Evolutionary conservation across 1,284 basidiomycete genomes (phyloP), one percentile per base, ranked within the genome.

Genomic region (Ceratobasidium papillatum): DNA sequence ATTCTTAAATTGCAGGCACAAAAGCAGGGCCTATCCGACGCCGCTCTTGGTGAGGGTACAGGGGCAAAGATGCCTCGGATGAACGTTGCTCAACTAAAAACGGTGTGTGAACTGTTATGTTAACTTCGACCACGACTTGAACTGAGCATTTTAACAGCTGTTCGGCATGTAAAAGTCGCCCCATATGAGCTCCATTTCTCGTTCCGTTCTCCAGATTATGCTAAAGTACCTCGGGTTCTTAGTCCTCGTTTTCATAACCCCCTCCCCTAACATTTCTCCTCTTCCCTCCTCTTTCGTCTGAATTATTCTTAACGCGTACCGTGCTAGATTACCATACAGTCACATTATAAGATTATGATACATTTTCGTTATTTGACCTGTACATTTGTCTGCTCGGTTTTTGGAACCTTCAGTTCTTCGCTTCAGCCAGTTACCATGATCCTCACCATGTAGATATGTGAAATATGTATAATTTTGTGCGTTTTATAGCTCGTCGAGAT

Each of bases 1-100:
- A 89, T 91, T 86, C 82, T 91, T 51, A 81, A 83, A 36, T 81
- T 91, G 19, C 90, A 91, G 78, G 89, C 89, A 17, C 88, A 89
- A 12, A 91, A 91, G 81, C 83, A 83, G 52, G 86, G 87, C 86
- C 49, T 76, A 19, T 65, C 73, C 19, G 73, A 76, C 47, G 75
- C 75, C 1, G 75, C 75, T 9, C 62, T 76, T 19, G 75, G 75
- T 30, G 65, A 76, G 54, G 75, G 75, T 19, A 47, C 34, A 11
- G 73, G 69, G 9, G 59, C 73, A 32, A 69, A 59, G 49, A 74
- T 76, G 66, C 54, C 66, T 25, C n/a, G 52, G 25, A 69, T 69
- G 66, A 69, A 69, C 38, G 66, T 69, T 3, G 66, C 51, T 43
- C 66, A 69, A 32, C 22, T 69, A 52, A 69, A 69, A 36, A 69